Base-by-base conservation (phyloP, 371 early-diverging fungal genomes). In the Mucor plumbeus region DNA sequence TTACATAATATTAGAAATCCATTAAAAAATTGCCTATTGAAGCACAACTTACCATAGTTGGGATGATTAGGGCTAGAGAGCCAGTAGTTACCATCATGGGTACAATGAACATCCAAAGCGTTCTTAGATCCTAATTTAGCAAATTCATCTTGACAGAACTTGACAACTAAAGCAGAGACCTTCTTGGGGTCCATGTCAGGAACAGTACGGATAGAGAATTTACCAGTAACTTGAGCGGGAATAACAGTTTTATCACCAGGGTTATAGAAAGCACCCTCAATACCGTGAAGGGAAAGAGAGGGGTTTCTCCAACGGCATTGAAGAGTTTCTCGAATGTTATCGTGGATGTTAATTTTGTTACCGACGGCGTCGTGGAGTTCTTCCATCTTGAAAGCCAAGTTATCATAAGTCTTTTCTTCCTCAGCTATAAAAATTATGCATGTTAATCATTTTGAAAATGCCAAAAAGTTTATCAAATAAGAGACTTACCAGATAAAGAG, bases 241-340 rank as follows among this genome's bases (percentile, higher is more conserved):
- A 99, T 95, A 17, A 99, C 99, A 13, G 99, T 99, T 88, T 99
- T 97, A 75, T 89, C 92, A 65, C 98, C 97, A 17, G 96, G 82
- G 40, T 90, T 88, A 74, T 94, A 95, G 83, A 97, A 97, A 4
- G 97, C 97, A 65, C 98, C 98, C 82, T 98, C 97, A 67, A 97
- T 88, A 70, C 99, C 99, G 84, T 99, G 99, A 41, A 99, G 83
- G 14, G 96, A 95, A 50, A 97, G 88, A 47, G 98, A 94, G 31
- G 98, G 99, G 87, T 86, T 93, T 62, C 99, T 88, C 99, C 98
- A 97, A 72, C 94, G 90, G 69, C 87, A 85, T 83, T 95, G 96
- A 72, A 99, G 87, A 36, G 92, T 91, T 54, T 88, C 84, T 66
- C 85, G 88, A 61, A 90, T 92, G 57, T 77, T 80, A 47, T 86